phyloP scores from a whole-genome alignment of 805 yeast genomes.

The Candida oleophila region DNA sequence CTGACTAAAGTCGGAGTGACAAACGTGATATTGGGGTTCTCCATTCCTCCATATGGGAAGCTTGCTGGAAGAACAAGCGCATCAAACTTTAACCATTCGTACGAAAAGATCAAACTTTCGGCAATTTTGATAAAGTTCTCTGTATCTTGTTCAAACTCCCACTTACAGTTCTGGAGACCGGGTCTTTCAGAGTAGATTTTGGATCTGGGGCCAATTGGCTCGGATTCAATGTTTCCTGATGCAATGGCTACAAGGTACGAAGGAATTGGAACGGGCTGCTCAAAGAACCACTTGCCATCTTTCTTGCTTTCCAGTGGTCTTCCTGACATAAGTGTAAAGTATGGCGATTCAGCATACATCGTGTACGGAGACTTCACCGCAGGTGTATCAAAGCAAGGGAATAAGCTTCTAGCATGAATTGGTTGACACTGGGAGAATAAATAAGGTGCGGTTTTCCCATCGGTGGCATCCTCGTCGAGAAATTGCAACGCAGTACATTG shows the following conservation, averaged over 20 bases:
- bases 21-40: conserved; percentile 34
- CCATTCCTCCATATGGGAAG: conserved; percentile 42
- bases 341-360: conserved; percentile 25
- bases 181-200: conserved; percentile 28
- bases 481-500: conserved; percentile 35
- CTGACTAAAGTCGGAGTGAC: conserved; percentile 35
- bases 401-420: conserved; percentile 34
- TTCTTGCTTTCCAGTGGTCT: conserved; percentile 16
- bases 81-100: conserved; percentile 35
- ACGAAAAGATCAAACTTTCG: conserved; percentile 30
- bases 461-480: conserved; percentile 14
- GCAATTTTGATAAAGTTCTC: conserved; percentile 33
- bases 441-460: conserved; percentile 32
- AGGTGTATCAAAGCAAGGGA: conserved; percentile 39
- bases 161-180: conserved; percentile 25
- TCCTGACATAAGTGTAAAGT: conserved; percentile 29
- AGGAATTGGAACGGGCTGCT: conserved; percentile 36
- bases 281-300: conserved; percentile 13
- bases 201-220: conserved; percentile 35
- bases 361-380: conserved; percentile 28
- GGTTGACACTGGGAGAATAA: conserved; percentile 37
- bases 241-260: conserved; percentile 34
- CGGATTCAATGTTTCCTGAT: conserved; percentile 28
- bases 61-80: conserved; percentile 32
- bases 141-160: conserved; percentile 37